These are phyloP conservation scores for Leishmania gerbilli DNA, from an alignment of 208 protist genomes.

Conservation along the genomic window DNA sequence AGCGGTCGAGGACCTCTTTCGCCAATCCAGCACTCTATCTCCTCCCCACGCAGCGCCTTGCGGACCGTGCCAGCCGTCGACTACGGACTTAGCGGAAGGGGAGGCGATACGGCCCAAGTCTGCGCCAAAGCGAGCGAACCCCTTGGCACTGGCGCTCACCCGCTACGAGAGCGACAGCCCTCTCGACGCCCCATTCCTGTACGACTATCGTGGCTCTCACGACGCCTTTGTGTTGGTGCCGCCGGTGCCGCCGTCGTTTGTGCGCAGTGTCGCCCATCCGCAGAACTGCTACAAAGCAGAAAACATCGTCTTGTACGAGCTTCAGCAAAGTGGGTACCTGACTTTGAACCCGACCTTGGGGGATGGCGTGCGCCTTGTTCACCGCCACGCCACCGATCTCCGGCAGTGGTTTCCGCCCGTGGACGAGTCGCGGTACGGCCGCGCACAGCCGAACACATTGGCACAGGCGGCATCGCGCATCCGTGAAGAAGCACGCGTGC, in stretches of 20 bases:
- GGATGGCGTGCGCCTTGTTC: slow-evolving; percentile 59
- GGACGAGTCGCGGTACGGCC: slow-evolving; percentile 68
- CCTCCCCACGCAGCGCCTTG: not conserved
- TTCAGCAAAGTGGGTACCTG: slow-evolving; percentile 57
- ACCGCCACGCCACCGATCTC: slow-evolving; percentile 74
- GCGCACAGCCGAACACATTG: slow-evolving; percentile 45
- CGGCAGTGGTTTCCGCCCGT: slow-evolving; percentile 87
- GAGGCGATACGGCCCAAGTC: not conserved
- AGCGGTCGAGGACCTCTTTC: slow-evolving; percentile 39
- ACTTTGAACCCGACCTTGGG: slow-evolving; percentile 69
- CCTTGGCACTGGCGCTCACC: slow-evolving; percentile 68
- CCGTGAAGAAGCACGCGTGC: not conserved
- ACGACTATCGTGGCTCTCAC: slow-evolving; percentile 86
- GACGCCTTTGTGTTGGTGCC: slow-evolving; percentile 81
- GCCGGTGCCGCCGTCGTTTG: slow-evolving; percentile 47
- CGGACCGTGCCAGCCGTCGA: not conserved
- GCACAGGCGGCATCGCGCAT: slow-evolving; percentile 34
- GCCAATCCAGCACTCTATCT: not conserved
- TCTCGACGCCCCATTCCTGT: slow-evolving; percentile 52
- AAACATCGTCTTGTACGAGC: slow-evolving; percentile 86
- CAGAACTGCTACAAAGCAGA: slow-evolving; percentile 91
- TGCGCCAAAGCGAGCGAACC: not conserved
- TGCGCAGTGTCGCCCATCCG: slow-evolving; percentile 53
- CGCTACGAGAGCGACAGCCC: slow-evolving; percentile 72
- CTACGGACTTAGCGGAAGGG: not conserved